A percentile compares a stretch with the other conserved stretches of the same genome.
Conservation (phyloP, 768 basidiomycete genomes). For the Trametes coccinea region DNA sequence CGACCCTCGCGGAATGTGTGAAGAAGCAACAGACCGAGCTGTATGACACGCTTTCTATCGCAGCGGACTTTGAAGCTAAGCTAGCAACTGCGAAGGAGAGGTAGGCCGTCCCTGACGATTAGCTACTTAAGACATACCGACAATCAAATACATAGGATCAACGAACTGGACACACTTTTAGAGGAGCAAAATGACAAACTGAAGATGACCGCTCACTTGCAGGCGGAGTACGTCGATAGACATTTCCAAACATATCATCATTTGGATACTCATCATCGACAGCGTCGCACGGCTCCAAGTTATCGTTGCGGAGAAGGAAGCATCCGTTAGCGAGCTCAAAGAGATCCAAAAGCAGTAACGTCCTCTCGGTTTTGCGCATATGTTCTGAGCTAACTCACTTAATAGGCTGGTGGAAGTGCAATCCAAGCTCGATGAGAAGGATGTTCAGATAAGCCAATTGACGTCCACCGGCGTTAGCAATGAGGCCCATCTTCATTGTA, state of each 20-base stretch:
- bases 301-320: background rate
- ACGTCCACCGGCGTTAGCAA: background rate
- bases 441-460: conserved; percentile 9
- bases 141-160: conserved; percentile 4
- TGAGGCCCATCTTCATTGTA: background rate
- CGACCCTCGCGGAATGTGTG: conserved; percentile 11
- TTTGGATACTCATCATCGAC: background rate
- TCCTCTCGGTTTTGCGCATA: background rate
- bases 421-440: background rate
- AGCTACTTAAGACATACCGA: background rate
- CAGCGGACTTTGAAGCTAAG: conserved; percentile 24
- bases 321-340: conserved; percentile 8
- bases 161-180: conserved; percentile 1
- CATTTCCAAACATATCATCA: background rate
- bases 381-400: background rate
- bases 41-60: conserved; percentile 19
- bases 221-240: conserved; percentile 15
- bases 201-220: conserved; percentile 4
- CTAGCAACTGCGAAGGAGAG: conserved; percentile 11
- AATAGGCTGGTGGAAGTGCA: conserved; percentile 1
- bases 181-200: conserved; percentile 12
- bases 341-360: conserved; percentile 17
- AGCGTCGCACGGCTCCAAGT: conserved; percentile 8
- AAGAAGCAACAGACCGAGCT: conserved; percentile 24
- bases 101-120: conserved; percentile 6